A percentile compares a stretch with the other conserved stretches of the same genome.
phyloP scores from a whole-genome alignment of 2,329 filamentous ascomycete genomes.

The Pyrenophora seminiperda region DNA sequence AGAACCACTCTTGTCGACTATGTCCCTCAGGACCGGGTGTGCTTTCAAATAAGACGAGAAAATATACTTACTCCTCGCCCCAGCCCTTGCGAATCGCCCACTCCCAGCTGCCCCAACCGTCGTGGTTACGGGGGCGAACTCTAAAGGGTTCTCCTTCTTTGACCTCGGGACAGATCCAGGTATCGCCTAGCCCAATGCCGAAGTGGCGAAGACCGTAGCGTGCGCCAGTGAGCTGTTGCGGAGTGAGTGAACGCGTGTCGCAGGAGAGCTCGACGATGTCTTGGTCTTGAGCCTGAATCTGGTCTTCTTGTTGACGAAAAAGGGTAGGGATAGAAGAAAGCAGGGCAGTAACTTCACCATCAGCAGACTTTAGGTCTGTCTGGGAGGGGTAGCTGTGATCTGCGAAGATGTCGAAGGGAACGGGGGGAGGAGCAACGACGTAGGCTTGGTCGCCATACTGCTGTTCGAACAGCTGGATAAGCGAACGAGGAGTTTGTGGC shows the following conservation, averaged over 20 bases:
- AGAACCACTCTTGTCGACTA: too few species aligned
- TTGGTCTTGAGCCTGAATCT: background rate
- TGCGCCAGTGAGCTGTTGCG: background rate
- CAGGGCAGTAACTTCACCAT: slow-evolving; percentile 15
- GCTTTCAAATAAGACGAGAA: too few species aligned
- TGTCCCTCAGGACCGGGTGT: too few species aligned
- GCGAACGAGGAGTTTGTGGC: background rate
- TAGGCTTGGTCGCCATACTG: background rate
- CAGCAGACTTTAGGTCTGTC: slow-evolving; percentile 16
- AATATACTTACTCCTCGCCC: slow-evolving; percentile 7
- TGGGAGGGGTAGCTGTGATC: slow-evolving; percentile 10
- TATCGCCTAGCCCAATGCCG: slow-evolving; percentile 15
- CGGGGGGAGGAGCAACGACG: background rate
- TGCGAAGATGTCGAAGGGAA: slow-evolving; percentile 7
- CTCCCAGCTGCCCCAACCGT: slow-evolving; percentile 30
- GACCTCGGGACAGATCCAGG: slow-evolving; percentile 18
- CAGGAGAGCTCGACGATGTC: slow-evolving; percentile 7
- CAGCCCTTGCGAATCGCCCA: slow-evolving; percentile 21
- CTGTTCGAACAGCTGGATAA: background rate
- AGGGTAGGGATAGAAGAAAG: slow-evolving; percentile 14
- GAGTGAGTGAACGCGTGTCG: slow-evolving; percentile 24
- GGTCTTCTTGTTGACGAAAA: background rate
- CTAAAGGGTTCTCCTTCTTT: slow-evolving; percentile 11
- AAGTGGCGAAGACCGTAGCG: background rate
- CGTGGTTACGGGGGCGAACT: slow-evolving; percentile 21